phyloP scores from a whole-genome alignment of 345 rosid genomes.

The Hirschfeldia incana region DNA sequence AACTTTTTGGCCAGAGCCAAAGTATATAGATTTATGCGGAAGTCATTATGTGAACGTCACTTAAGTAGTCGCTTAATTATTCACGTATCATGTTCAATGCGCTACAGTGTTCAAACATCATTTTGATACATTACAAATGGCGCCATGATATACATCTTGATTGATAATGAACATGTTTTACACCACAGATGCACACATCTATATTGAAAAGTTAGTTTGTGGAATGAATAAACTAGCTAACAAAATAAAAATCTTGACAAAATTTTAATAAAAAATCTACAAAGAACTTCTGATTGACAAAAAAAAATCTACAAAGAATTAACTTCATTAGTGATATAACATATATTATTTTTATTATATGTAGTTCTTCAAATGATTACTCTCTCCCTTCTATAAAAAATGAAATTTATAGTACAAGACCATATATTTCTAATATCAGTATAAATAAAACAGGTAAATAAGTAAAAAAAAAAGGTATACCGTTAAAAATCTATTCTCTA shows the following conservation, averaged over 20 bases:
- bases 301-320: not conserved
- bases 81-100: not conserved
- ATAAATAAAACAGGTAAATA: too few relatives aligned
- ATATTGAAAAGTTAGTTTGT: slow-evolving; percentile 19
- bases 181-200: not conserved
- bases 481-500: too few relatives aligned
- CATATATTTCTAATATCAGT: not conserved
- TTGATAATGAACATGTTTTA: not conserved
- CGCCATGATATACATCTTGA: not conserved
- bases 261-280: not conserved
- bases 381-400: not conserved
- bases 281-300: not conserved
- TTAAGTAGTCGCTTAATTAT: not conserved
- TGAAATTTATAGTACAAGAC: too few relatives aligned
- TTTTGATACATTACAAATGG: not conserved
- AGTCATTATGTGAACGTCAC: not conserved
- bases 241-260: not conserved
- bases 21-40: not conserved
- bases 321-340: not conserved
- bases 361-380: not conserved
- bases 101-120: not conserved
- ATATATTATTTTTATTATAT: too few relatives aligned
- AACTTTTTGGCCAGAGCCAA: not conserved
- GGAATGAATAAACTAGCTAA: slow-evolving; percentile 12
- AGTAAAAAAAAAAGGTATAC: too few relatives aligned